Base-by-base conservation (phyloP, 306 rosid species). In the Astragalus membranaceus region DNA sequence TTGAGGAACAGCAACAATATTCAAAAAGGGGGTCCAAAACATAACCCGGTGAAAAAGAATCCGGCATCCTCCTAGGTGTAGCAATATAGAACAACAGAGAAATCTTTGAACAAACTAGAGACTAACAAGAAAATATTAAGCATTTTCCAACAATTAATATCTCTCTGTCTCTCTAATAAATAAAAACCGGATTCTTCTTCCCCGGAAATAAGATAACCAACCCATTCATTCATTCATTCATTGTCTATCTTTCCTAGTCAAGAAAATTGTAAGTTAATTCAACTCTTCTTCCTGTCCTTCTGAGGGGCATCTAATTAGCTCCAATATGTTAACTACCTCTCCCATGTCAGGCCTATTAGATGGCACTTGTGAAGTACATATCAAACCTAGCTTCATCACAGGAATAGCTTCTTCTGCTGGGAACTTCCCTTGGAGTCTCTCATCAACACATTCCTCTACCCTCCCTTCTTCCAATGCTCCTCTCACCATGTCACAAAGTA, bases 291-390 rank as follows among this genome's bases (percentile, higher is more conserved):
- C 99, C 63, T 89, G 96, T 65, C 92, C 97, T 71, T 95, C 99
- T 3, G 99, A 95, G 68, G 99, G 96, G 66, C 97, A 91, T 72
- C 91, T 87, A 75, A 91, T 89, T 8, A 95, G 95, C 81, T 95
- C 97, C 92, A 95, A 70, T 77, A 95, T 95, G 75, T 89, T 95
- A 44, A 95, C 97, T 8, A 95, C 99, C 84, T 95, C 99, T 42
- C 87, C 91, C 99, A 95, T 95, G 77, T 95, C 96, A 1, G 99
- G 99, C 66, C 99, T 87, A 59, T 91, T 95, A 23, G 99, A 95
- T 8, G 99, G 99, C 70, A 95, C 97, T 75, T 91, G 99, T 8
- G 99, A 95, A 7, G 97, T 95, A 77, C 99, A 95, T 78, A 95
- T 88, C 80, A 95, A 81, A 32, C 97, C 99, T 17, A 95, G 66